phyloP scores from a whole-genome alignment of 192 early-diverging fungal genomes.

The Dispira parvispora region DNA sequence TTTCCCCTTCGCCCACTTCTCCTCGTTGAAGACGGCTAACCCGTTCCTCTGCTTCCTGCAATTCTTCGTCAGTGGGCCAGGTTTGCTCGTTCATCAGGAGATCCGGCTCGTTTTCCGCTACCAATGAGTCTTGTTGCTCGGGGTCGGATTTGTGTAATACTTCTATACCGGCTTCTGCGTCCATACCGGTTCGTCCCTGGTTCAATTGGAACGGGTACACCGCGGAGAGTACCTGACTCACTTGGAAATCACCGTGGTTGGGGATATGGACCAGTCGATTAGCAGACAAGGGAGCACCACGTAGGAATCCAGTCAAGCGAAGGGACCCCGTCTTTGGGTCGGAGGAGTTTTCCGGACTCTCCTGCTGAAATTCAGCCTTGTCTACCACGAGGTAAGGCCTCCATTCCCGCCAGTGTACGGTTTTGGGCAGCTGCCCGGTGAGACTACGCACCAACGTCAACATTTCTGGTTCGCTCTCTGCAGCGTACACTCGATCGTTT shows the following conservation, averaged over 20 bases:
- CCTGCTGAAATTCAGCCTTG: slow-evolving; percentile 42
- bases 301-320: slow-evolving; percentile 68
- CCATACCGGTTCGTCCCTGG: slow-evolving; percentile 21
- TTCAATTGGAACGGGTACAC: slow-evolving; percentile 14
- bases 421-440: slow-evolving; percentile 58
- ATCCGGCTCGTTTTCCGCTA: slow-evolving; percentile 76
- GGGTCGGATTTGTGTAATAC: slow-evolving; percentile 55
- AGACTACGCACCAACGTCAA: slow-evolving; percentile 58
- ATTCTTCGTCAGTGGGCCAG: slow-evolving; percentile 95
- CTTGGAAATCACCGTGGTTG: slow-evolving; percentile 87
- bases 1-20: slow-evolving; percentile 6
- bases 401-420: slow-evolving; percentile 69
- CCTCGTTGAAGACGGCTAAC: slow-evolving; percentile 14
- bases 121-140: slow-evolving; percentile 58
- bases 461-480: slow-evolving; percentile 37
- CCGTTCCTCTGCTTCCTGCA: slow-evolving; percentile 52
- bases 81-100: slow-evolving; percentile 89
- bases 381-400: slow-evolving; percentile 82
- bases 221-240: slow-evolving; percentile 37
- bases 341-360: slow-evolving; percentile 13
- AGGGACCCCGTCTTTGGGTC: slow-evolving; percentile 40
- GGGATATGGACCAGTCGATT: slow-evolving; percentile 86
- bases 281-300: slow-evolving; percentile 73
- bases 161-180: slow-evolving; percentile 16
- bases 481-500: slow-evolving; percentile 47